Evolutionary conservation across 164 flowering plant genomes (phyloP).

Genomic region (Umbilicus rupestris): DNA sequence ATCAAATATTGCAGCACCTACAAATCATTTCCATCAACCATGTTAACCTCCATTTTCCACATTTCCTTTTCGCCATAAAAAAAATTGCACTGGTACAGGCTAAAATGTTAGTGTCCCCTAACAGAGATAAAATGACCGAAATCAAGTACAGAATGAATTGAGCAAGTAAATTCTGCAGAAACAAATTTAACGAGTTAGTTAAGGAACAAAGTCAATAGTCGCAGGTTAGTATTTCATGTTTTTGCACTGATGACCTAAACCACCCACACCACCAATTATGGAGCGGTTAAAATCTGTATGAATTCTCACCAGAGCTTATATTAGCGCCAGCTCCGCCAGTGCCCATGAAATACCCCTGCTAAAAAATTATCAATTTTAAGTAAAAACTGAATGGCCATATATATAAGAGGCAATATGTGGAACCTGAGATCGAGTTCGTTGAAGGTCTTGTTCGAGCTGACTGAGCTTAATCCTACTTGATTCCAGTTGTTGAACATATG

Average conservation of each 20-base stretch:
- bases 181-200: no score
- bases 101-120: no score
- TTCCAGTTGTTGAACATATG: constrained; percentile 95
- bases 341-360: constrained; percentile 63
- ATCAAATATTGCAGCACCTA: constrained; percentile 93
- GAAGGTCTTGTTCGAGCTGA: constrained; percentile 92
- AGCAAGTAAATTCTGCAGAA: no score
- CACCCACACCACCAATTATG: not conserved
- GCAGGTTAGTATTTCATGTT: no score
- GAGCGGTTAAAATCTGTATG: not conserved
- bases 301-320: constrained; percentile 57
- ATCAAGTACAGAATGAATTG: no score
- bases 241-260: not conserved
- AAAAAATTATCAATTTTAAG: constrained; percentile 3
- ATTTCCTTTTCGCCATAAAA: no score
- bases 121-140: no score
- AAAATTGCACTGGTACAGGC: no score
- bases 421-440: constrained; percentile 88
- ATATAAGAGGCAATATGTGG: not conserved
- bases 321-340: constrained; percentile 44
- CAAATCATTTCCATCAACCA: not conserved
- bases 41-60: no score
- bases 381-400: not conserved
- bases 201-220: no score
- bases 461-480: constrained; percentile 79